Evolutionary conservation across 805 yeast species (phyloP), one percentile per base, ranked within the genome.

Genomic region (Wickerhamiella kurtzmanii): DNA sequence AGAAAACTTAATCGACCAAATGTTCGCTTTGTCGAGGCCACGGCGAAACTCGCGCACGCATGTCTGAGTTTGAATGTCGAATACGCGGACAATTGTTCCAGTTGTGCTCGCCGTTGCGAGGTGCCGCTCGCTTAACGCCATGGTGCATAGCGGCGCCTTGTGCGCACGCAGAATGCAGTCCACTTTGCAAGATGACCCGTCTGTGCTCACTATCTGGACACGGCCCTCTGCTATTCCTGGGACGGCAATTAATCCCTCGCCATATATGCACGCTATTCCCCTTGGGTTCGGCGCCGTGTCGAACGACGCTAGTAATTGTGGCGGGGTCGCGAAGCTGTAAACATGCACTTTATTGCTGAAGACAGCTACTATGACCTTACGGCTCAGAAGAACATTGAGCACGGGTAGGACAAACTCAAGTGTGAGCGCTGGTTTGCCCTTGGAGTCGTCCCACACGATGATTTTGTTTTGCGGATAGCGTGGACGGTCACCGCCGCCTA

Each of bases 371-470:
- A 89, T 80, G 47, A 86, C 68, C 11, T 80, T 75, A 47, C 95
- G 70, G 9, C 94, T 82, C 37, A 89, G 63, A 37, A 80, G 71
- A 8, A 85, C 86, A 52, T 81, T 78, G 42, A 82, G 66, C 3
- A 89, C 80, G 0, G 89, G 83, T 41, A 79, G 75, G 69, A 74
- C 72, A 60, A 88, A 86, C 60, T 84, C 92, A 49, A 92, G 64
- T 35, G 74, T 73, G 17, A 85, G 68, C 3, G 88, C 81, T 22
- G 79, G 79, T 53, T 78, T 79, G 52, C 80, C 74, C 63, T 84
- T 83, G 50, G 84, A 63, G 61, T 89, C 97, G 64, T 89, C 96
- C 95, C 96, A 92, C 16, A 89, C 79, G 35, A 86, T 73, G 36
- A 87, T 74, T 61, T 82, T 83, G 64, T 84, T 85, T 54, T 76